Percentiles rank a stretch among this genome's conserved stretches.
Evolutionary conservation across 108 stramenopile genomes (phyloP).

Genomic region (Conticribra guillardii): DNA sequence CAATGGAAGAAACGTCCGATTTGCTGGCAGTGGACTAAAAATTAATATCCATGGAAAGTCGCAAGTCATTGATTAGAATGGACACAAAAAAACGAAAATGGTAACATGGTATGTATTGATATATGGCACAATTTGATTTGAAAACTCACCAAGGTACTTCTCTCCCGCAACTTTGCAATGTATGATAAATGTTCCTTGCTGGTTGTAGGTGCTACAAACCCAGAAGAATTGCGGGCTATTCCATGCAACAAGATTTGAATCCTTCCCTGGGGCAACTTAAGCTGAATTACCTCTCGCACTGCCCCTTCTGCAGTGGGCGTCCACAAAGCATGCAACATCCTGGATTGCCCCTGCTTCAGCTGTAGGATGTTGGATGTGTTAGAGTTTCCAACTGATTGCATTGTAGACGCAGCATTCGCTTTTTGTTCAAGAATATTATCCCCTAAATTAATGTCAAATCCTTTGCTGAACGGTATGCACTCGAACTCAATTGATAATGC

Average conservation of each 20-base stretch:
- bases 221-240: slow-evolving; percentile 14
- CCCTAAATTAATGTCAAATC: slow-evolving; percentile 8
- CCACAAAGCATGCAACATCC: slow-evolving; percentile 14
- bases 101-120: no score
- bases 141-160: no score
- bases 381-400: not conserved
- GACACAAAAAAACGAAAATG: no score
- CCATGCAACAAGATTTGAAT: slow-evolving; percentile 19
- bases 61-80: no score
- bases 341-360: slow-evolving; percentile 13
- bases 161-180: not conserved
- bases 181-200: not conserved
- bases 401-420: not conserved
- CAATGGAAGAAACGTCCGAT: no score
- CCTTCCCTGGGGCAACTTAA: slow-evolving; percentile 24
- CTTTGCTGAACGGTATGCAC: slow-evolving; percentile 26
- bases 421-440: not conserved
- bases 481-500: slow-evolving; percentile 18
- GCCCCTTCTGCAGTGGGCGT: slow-evolving; percentile 30
- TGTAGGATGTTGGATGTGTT: not conserved
- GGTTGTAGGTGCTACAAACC: no score
- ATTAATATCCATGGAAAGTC: no score
- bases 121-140: no score
- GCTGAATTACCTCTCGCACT: slow-evolving; percentile 22
- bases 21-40: no score